phyloP scores from a whole-genome alignment of 345 rosid species.

The Chamaenerion angustifolium region DNA sequence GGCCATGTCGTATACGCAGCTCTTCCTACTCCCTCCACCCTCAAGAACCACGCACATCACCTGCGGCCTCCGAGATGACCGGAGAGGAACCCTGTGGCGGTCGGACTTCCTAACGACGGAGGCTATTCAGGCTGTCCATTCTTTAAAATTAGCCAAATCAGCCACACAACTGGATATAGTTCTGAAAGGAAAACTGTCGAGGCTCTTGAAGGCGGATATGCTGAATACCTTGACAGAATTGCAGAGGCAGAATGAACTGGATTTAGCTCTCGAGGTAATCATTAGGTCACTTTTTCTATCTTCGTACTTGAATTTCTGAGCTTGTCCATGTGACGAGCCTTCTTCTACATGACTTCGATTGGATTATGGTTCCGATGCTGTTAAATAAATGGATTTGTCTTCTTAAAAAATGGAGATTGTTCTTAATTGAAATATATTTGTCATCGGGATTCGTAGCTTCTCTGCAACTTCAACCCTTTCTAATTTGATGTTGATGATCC shows the following conservation, averaged over 20 bases:
- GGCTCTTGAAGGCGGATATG: conserved; percentile 48
- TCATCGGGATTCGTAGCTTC: too few species aligned
- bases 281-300: conserved; percentile 8
- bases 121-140: conserved; percentile 46
- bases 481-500: too few species aligned
- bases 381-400: too few species aligned
- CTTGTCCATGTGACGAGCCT: background rate
- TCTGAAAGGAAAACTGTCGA: conserved; percentile 18
- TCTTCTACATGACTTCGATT: background rate
- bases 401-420: too few species aligned
- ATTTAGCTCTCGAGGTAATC: conserved; percentile 25
- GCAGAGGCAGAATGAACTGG: conserved; percentile 33
- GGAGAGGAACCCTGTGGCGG: conserved; percentile 29
- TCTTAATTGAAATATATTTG: too few species aligned
- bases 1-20: background rate
- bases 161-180: conserved; percentile 18
- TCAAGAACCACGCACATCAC: conserved; percentile 14
- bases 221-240: conserved; percentile 33
- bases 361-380: too few species aligned
- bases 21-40: background rate
- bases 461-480: too few species aligned
- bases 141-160: conserved; percentile 44
- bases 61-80: conserved; percentile 30
- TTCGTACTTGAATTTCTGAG: background rate
- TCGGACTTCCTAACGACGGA: conserved; percentile 36